Conservation (phyloP, 805 yeast species). For the fission yeast (Schizosaccharomyces pombe) region DNA sequence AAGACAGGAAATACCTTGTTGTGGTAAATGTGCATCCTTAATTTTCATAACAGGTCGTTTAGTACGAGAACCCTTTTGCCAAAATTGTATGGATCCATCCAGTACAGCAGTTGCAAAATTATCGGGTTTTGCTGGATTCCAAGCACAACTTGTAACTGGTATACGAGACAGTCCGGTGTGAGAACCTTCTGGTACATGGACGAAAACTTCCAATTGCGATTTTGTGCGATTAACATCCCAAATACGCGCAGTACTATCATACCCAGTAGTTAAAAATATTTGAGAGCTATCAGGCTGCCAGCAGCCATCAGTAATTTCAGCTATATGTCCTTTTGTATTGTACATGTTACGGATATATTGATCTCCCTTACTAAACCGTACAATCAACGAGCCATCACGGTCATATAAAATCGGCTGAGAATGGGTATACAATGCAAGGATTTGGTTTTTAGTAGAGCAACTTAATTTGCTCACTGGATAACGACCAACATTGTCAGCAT, state of each 20-base stretch:
- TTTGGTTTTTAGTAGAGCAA: slow-evolving; percentile 12
- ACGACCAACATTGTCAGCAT: slow-evolving; percentile 4
- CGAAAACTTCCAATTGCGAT: slow-evolving; percentile 14
- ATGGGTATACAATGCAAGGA: slow-evolving; percentile 6
- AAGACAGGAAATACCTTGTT: slow-evolving; percentile 9
- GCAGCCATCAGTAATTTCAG: slow-evolving; percentile 14
- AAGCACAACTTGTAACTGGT: slow-evolving; percentile 5
- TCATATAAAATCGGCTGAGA: background rate
- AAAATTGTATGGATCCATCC: slow-evolving; percentile 12
- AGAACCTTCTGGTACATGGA: slow-evolving; percentile 11
- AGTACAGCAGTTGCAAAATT: slow-evolving; percentile 9
- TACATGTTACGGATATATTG: slow-evolving; percentile 17
- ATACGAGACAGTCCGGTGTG: slow-evolving; percentile 7
- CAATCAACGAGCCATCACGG: slow-evolving; percentile 5
- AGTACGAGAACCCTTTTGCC: slow-evolving; percentile 14
- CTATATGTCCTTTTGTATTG: slow-evolving; percentile 18
- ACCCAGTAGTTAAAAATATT: slow-evolving; percentile 14
- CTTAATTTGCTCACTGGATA: slow-evolving; percentile 9
- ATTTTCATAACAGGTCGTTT: slow-evolving; percentile 11
- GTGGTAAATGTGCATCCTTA: slow-evolving; percentile 11
- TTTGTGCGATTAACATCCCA: slow-evolving; percentile 15
- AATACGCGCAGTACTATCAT: slow-evolving; percentile 17
- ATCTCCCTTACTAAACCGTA: slow-evolving; percentile 15
- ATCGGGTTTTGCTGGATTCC: slow-evolving; percentile 10
- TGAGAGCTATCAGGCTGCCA: slow-evolving; percentile 13